These are phyloP conservation scores for Pachyrhizus erosus DNA, from an alignment of 306 rosid genomes.

Conservation along the genomic window DNA sequence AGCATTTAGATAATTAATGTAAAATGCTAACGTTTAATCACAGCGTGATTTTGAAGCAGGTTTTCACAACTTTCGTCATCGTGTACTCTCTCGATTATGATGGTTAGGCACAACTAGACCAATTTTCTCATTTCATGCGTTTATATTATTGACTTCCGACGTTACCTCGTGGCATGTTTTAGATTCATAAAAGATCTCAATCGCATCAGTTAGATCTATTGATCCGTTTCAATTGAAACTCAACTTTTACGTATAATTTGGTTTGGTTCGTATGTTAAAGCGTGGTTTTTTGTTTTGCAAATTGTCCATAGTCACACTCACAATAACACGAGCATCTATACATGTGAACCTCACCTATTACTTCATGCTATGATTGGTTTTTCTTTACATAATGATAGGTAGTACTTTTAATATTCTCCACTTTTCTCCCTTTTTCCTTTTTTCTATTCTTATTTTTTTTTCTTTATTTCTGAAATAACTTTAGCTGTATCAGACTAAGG, in stretches of 20 bases:
- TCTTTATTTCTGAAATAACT: not conserved
- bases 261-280: not conserved
- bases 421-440: slow-evolving; percentile 5
- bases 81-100: slow-evolving; percentile 5
- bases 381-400: slow-evolving; percentile 41
- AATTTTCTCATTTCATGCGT: slow-evolving; percentile 2
- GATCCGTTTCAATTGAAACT: slow-evolving; percentile 6
- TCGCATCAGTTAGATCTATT: slow-evolving; percentile 33
- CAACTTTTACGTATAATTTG: slow-evolving; percentile 2
- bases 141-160: slow-evolving; percentile 28
- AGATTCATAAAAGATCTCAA: slow-evolving; percentile 42
- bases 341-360: slow-evolving; percentile 18
- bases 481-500: slow-evolving; percentile 18
- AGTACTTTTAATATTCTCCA: slow-evolving; percentile 30
- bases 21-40: slow-evolving; percentile 16
- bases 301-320: slow-evolving; percentile 38
- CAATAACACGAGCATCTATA: slow-evolving; percentile 21
- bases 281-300: not conserved
- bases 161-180: slow-evolving; percentile 31
- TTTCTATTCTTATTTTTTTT: not conserved
- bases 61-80: not conserved
- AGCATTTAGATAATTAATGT: not conserved
- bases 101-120: slow-evolving; percentile 30
- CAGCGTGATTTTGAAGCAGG: slow-evolving; percentile 4
- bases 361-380: slow-evolving; percentile 30